phyloP scores from a whole-genome alignment of 176 grass and related monocot species.

The Saccharum officinarum region DNA sequence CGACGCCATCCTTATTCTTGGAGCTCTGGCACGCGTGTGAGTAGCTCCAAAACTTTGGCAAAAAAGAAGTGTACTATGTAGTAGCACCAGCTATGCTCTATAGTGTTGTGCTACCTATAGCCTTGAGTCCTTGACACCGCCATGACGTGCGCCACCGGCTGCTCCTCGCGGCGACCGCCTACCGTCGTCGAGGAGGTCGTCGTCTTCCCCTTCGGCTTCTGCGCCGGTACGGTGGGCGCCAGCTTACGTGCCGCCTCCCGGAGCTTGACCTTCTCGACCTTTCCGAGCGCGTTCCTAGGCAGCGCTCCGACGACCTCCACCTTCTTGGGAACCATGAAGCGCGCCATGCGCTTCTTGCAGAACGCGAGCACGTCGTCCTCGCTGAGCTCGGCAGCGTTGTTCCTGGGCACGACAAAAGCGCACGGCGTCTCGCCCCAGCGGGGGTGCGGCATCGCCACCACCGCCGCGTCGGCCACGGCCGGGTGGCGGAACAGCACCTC shows the following conservation, averaged over 20 bases:
- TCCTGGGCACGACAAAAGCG: constrained; percentile 56
- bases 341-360: constrained; percentile 52
- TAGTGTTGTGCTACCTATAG: constrained; percentile 29
- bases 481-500: constrained; percentile 55
- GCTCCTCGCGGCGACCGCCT: constrained; percentile 34
- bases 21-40: constrained; percentile 1
- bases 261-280: constrained; percentile 68
- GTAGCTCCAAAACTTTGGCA: constrained; percentile 12
- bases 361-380: constrained; percentile 52
- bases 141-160: constrained; percentile 48
- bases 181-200: background rate
- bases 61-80: background rate
- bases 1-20: constrained; percentile 30
- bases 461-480: constrained; percentile 52
- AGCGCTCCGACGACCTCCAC: constrained; percentile 42
- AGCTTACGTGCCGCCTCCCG: constrained; percentile 37
- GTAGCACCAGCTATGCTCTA: background rate
- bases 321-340: constrained; percentile 75
- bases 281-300: constrained; percentile 56
- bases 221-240: background rate
- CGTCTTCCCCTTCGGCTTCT: constrained; percentile 43
- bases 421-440: constrained; percentile 63
- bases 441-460: constrained; percentile 66
- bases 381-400: background rate
- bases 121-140: constrained; percentile 55